A percentile compares a stretch with the other conserved stretches of the same genome.
phyloP scores from a whole-genome alignment of 2,329 filamentous ascomycete species.

The Diplodia mutila region DNA sequence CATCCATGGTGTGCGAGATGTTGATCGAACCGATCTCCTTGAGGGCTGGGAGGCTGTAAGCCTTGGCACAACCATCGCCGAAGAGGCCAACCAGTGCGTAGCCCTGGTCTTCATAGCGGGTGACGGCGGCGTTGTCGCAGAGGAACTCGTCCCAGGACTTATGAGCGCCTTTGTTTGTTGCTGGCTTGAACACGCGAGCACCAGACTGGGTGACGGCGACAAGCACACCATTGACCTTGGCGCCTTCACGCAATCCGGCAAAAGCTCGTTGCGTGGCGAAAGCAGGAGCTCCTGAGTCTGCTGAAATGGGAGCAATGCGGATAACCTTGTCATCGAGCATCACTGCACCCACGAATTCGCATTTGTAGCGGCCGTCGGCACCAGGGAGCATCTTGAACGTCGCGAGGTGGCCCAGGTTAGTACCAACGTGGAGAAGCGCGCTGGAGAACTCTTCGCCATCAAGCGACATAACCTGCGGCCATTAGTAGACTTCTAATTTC shows the following conservation, averaged over 20 bases:
- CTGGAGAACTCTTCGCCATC: conserved; percentile 96
- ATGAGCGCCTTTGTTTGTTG: conserved; percentile 84
- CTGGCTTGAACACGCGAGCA: conserved; percentile 85
- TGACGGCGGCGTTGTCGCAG: conserved; percentile 79
- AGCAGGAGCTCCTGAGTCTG: conserved; percentile 75
- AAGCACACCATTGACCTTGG: conserved; percentile 77
- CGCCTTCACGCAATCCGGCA: conserved; percentile 73
- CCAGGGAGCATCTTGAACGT: conserved; percentile 90
- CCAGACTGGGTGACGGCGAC: conserved; percentile 75
- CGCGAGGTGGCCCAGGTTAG: conserved; percentile 77
- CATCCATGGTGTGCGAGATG: conserved; percentile 70
- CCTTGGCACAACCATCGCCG: conserved; percentile 76
- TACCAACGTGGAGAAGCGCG: conserved; percentile 89
- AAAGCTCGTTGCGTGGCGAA: conserved; percentile 75
- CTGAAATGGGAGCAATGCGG: conserved; percentile 76
- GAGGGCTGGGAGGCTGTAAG: conserved; percentile 83
- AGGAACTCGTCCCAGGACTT: conserved; percentile 84
- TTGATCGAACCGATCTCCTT: conserved; percentile 77
- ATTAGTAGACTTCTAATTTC: conserved; percentile 6
- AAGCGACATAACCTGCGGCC: conserved; percentile 69
- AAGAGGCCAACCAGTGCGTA: conserved; percentile 83
- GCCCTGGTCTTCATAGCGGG: conserved; percentile 73
- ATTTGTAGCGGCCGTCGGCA: conserved; percentile 69
- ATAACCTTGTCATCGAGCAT: conserved; percentile 71
- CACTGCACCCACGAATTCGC: conserved; percentile 70